Evolutionary conservation across 768 basidiomycete species (phyloP), one percentile per base, ranked within the genome.

Genomic region (Agaricus sinodeliciosus): DNA sequence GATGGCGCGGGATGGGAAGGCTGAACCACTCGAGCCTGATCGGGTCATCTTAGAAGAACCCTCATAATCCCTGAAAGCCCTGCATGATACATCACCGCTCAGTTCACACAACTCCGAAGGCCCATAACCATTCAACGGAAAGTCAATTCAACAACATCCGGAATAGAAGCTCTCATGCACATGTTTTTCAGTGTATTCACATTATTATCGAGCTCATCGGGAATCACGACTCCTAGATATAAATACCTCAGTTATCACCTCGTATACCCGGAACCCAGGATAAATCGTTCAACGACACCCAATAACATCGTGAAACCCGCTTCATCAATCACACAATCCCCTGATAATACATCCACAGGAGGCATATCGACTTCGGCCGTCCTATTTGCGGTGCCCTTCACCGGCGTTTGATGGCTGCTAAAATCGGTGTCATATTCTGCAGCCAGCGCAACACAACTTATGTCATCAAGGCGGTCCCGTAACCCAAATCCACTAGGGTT

Each of bases 251-350:
- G 46, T 25, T 47, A 60, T 65, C 65, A 71, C 49, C 22, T 35
- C 26, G 12, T 16, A 35, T 35, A 47, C 45, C 35, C 45, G 40
- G 45, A 46, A 39, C 47, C 49, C 39, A 57, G 27, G 18, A 58
- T 49, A 48, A 65, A 70, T 43, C 65, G 64, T 51, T 74, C 74
- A 15, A 72, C 62, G 3, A 70, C 63, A 12, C 67, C 69, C 47
- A 76, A 59, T 28, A 76, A 48, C 69, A 74, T 73, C 43, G 61
- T 64, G 54, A 69, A 68, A 39, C 59, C 67, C 43, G 68, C 63
- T 34, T 73, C 70, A 62, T 74, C 72, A 40, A 71, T 55, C 45
- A 62, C 44, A 43, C 42, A 53, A 27, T 27, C 55, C 34, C 25
- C 16, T 40, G n/a, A n/a, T n/a, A 27, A 28, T 40, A 15, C 12